Conservation (phyloP, 1,284 basidiomycete species). For the Moesziomyces aphidis region DNA sequence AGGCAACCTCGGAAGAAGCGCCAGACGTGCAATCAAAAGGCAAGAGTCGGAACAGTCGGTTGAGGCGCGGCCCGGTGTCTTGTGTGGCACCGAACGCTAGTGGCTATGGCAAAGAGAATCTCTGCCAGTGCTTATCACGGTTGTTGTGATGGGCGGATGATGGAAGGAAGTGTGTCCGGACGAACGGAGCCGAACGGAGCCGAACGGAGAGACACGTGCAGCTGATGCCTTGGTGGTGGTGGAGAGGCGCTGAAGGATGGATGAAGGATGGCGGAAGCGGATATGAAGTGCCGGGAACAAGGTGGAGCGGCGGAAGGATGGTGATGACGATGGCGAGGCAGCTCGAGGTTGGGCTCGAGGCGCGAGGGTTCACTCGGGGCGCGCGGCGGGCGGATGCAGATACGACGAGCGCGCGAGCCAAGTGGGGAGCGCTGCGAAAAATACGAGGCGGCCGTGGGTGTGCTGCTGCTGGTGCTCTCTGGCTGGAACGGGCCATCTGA, state of each 20-base stretch:
- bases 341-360: no score
- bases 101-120: no score
- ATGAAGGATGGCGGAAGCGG: not conserved
- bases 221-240: not conserved
- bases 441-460: no score
- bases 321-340: not conserved
- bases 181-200: not conserved
- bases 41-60: not conserved
- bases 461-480: not conserved
- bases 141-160: not conserved
- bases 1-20: constrained; percentile 6
- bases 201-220: no score
- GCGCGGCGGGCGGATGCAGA: not conserved
- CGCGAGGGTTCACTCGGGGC: not conserved
- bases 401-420: not conserved
- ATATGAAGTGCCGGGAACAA: not conserved
- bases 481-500: not conserved
- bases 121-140: no score
- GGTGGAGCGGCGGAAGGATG: not conserved
- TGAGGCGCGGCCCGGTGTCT: not conserved
- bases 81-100: not conserved
- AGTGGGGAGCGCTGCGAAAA: not conserved
- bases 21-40: constrained; percentile 2
- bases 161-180: not conserved
- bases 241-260: not conserved